These are phyloP conservation scores for Candida pseudoviswanathii DNA, from an alignment of 1,139 yeast genomes.

Conservation along the genomic window DNA sequence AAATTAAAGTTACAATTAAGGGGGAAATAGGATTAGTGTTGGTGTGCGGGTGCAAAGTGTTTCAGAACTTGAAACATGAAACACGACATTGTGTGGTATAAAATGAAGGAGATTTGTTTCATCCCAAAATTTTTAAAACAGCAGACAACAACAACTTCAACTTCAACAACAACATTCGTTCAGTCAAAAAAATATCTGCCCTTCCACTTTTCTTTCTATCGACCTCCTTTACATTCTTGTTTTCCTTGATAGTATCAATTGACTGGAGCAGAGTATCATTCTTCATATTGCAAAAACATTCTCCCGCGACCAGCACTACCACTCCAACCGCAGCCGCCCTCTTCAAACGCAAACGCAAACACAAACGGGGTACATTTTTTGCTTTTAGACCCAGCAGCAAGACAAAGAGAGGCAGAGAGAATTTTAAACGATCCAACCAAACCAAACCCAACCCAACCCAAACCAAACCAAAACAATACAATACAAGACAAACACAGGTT, in stretches of 20 bases:
- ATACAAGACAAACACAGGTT: neutral
- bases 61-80: constrained; percentile 24
- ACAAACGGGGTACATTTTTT: no score
- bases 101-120: constrained; percentile 7
- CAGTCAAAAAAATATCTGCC: neutral
- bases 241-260: no score
- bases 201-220: neutral
- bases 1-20: neutral
- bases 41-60: constrained; percentile 17
- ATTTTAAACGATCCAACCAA: neutral
- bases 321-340: no score
- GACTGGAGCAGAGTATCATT: no score
- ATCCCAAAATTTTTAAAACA: constrained; percentile 14
- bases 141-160: no score
- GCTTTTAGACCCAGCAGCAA: neutral
- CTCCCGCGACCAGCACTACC: no score
- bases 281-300: no score
- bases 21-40: constrained; percentile 5
- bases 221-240: no score
- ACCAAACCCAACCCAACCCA: no score
- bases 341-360: no score
- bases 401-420: neutral
- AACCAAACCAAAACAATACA: neutral
- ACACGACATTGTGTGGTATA: constrained; percentile 13
- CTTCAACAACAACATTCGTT: neutral